Percentiles rank a stretch among this genome's conserved stretches.
Conservation (phyloP, 495 filamentous ascomycete species). For the Astrocystis sublimbata region DNA sequence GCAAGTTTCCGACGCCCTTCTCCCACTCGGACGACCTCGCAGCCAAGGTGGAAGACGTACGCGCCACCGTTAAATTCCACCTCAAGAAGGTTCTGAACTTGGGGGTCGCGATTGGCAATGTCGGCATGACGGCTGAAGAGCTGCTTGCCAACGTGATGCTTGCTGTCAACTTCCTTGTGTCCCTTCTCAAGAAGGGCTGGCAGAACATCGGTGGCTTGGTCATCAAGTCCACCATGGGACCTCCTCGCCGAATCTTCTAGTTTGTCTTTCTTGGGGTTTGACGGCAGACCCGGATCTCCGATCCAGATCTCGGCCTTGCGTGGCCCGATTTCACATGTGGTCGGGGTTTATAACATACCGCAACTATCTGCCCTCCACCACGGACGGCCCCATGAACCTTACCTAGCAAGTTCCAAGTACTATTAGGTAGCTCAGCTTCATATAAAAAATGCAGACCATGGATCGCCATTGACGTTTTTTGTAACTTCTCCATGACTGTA, state of each 20-base stretch:
- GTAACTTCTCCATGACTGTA: no score
- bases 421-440: no score
- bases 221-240: slow-evolving; percentile 99
- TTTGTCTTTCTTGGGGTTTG: no score
- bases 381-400: no score
- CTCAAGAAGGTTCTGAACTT: slow-evolving; percentile 99
- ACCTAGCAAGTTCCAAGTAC: no score
- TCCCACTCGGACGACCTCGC: slow-evolving; percentile 91
- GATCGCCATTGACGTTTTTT: no score
- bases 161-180: slow-evolving; percentile 99
- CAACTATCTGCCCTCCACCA: no score
- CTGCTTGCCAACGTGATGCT: slow-evolving; percentile 92
- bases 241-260: slow-evolving; percentile 96
- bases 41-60: slow-evolving; percentile 96
- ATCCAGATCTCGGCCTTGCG: no score
- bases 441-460: no score
- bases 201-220: slow-evolving; percentile 99
- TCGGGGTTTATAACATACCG: no score
- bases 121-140: slow-evolving; percentile 94
- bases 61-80: slow-evolving; percentile 99
- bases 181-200: slow-evolving; percentile 99
- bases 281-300: no score
- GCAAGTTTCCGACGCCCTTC: slow-evolving; percentile 98
- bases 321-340: no score
- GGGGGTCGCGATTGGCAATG: slow-evolving; percentile 97